Evolutionary conservation across 2,329 filamentous ascomycete genomes (phyloP), one percentile per base, ranked within the genome.

Genomic region (Hyphodiscus sp.): DNA sequence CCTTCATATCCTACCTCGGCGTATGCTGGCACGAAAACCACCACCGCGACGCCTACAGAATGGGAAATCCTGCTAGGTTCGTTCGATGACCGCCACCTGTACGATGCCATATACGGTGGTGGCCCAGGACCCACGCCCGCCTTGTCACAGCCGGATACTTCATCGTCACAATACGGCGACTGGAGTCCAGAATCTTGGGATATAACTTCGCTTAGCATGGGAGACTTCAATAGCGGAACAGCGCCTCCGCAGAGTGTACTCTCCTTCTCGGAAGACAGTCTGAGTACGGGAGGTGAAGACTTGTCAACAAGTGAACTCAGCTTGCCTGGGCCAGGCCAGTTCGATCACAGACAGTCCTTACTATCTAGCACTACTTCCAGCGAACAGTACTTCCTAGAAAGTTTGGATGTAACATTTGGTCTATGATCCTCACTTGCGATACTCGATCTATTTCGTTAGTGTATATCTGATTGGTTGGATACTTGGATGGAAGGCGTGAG

Each of bases 31-130:
- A 61, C 70, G 41, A 64, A 74, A 52, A 59, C 60, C 64, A 58
- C 68, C 2, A 72, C 71, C 16, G 76, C 85, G 13, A 83, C 83
- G 0, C 73, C 83, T 9, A 76, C 82, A 0, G 89, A 94, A 62
- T 95, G 90, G 91, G 90, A 95, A 68, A 82, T 85, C 1, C 76
- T 95, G 0, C 77, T 95, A 1, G 85, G 86, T 3, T 86, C 85
- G 20, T 83, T 95, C 68, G 90, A 95, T 62, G 84, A 84, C 38
- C 89, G 89, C 0, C 80, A 92, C 65, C 86, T 95, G n/a, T 94
- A 89, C 69, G 86, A 90, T 65, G 85, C 85, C 42, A 89, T 90
- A 52, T 91, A 91, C 38, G 47, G 47, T 61, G 87, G 87, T 41
- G 86, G 86, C 0, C 77, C 76, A 75, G 45, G 70, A 74, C 57